phyloP scores from a whole-genome alignment of 2,329 filamentous ascomycete species.

The Ceratocystis harringtonii region DNA sequence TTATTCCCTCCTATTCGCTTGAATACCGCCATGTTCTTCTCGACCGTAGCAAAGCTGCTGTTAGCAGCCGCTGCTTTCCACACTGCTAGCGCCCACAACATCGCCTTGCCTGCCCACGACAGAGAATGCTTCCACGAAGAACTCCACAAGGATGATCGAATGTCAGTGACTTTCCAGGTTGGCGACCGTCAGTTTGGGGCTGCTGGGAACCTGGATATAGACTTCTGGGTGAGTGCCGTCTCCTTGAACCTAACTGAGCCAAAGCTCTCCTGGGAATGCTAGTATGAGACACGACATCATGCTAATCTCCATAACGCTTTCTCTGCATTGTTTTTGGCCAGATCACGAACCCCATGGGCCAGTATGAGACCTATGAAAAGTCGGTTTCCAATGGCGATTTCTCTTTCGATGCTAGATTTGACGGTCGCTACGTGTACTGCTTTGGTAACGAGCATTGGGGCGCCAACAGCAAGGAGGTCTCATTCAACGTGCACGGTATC shows the following conservation, averaged over 20 bases:
- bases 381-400: constrained; percentile 80
- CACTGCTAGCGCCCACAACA: constrained; percentile 73
- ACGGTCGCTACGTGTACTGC: constrained; percentile 91
- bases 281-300: neutral
- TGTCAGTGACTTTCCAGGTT: constrained; percentile 98
- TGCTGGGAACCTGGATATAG: constrained; percentile 86
- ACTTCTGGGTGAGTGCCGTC: constrained; percentile 67
- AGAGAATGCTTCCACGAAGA: constrained; percentile 95
- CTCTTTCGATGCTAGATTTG: constrained; percentile 68
- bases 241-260: neutral
- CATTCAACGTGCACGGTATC: constrained; percentile 97
- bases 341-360: constrained; percentile 65
- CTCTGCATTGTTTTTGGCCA: constrained; percentile 22
- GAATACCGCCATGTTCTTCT: constrained; percentile 28
- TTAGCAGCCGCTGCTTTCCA: constrained; percentile 32
- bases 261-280: neutral
- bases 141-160: constrained; percentile 86
- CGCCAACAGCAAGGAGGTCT: constrained; percentile 91
- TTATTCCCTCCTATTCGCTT: neutral
- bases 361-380: constrained; percentile 67
- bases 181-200: constrained; percentile 92
- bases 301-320: neutral
- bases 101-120: constrained; percentile 82
- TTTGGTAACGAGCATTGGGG: constrained; percentile 99
- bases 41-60: constrained; percentile 31